A percentile compares a stretch with the other conserved stretches of the same genome.
Evolutionary conservation across 2,329 filamentous ascomycete species (phyloP).

Genomic region (Fusarium incarnatum): DNA sequence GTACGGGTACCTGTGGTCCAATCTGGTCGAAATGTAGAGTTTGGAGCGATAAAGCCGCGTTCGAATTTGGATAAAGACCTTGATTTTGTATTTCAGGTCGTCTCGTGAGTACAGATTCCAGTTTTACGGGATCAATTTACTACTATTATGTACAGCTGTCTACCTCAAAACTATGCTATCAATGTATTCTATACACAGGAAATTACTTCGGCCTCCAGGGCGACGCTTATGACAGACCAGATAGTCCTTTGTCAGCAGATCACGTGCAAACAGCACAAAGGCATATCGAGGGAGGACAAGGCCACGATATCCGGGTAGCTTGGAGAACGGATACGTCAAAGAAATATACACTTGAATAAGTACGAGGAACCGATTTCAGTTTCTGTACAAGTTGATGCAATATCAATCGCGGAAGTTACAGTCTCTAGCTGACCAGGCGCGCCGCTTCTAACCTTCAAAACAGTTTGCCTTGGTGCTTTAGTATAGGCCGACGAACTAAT

Average conservation of each 20-base stretch:
- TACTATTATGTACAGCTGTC: constrained; percentile 7
- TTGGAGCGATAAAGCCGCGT: constrained; percentile 1
- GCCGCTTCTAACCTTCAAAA: neutral
- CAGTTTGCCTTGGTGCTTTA: neutral
- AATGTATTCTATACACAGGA: constrained; percentile 41
- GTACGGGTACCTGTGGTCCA: constrained; percentile 44
- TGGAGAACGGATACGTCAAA: neutral
- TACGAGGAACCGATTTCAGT: neutral
- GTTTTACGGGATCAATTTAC: constrained; percentile 5
- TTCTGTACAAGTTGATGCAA: neutral
- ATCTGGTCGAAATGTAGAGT: constrained; percentile 26
- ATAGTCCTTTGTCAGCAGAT: constrained; percentile 33
- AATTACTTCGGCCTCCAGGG: constrained; percentile 29
- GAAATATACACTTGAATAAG: neutral
- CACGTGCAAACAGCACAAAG: constrained; percentile 15
- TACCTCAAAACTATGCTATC: constrained; percentile 21
- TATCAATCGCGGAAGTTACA: neutral
- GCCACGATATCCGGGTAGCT: neutral
- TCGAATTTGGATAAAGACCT: neutral
- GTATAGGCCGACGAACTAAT: neutral
- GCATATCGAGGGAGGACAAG: neutral
- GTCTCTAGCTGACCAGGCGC: neutral
- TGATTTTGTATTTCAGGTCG: neutral
- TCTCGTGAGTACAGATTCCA: constrained; percentile 1
- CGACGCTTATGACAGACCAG: neutral